Evolutionary conservation across 2,329 filamentous ascomycete genomes (phyloP).

Genomic region (Orbilia ellipsospora): DNA sequence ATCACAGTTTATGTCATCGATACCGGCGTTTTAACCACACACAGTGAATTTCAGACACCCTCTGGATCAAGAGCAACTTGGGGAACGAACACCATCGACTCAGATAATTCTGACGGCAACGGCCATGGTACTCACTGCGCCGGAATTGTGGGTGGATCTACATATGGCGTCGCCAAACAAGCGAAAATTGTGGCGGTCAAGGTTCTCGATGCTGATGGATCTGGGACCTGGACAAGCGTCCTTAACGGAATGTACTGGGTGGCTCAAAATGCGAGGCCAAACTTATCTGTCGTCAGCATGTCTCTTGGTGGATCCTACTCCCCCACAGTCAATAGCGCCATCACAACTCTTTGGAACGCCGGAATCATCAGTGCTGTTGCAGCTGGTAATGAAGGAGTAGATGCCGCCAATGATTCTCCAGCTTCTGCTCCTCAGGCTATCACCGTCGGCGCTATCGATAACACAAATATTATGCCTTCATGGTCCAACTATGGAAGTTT

Average conservation of each 20-base stretch:
- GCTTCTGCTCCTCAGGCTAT: constrained; percentile 62
- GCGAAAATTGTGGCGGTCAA: constrained; percentile 65
- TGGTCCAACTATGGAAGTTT: constrained; percentile 64
- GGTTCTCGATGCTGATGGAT: constrained; percentile 63
- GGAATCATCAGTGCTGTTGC: constrained; percentile 63
- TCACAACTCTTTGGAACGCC: constrained; percentile 65
- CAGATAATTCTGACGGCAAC: constrained; percentile 14
- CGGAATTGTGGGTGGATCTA: constrained; percentile 65
- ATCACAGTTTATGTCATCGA: constrained; percentile 74
- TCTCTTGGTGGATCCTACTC: constrained; percentile 60
- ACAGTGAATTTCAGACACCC: constrained; percentile 64
- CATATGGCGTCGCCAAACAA: constrained; percentile 66
- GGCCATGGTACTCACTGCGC: constrained; percentile 67
- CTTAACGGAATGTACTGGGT: constrained; percentile 59
- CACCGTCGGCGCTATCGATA: constrained; percentile 64
- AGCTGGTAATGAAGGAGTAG: constrained; percentile 60
- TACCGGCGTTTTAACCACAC: constrained; percentile 68
- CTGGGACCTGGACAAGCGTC: constrained; percentile 62
- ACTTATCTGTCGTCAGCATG: constrained; percentile 60
- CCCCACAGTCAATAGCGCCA: constrained; percentile 68
- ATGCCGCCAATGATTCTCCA: constrained; percentile 60
- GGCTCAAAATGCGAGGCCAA: constrained; percentile 47
- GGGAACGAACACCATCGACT: constrained; percentile 65
- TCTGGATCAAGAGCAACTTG: constrained; percentile 66
- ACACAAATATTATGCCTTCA: constrained; percentile 60